These are phyloP conservation scores for Geranomyces michiganensis DNA, from an alignment of 192 early-diverging fungal species.

Conservation along the genomic window DNA sequence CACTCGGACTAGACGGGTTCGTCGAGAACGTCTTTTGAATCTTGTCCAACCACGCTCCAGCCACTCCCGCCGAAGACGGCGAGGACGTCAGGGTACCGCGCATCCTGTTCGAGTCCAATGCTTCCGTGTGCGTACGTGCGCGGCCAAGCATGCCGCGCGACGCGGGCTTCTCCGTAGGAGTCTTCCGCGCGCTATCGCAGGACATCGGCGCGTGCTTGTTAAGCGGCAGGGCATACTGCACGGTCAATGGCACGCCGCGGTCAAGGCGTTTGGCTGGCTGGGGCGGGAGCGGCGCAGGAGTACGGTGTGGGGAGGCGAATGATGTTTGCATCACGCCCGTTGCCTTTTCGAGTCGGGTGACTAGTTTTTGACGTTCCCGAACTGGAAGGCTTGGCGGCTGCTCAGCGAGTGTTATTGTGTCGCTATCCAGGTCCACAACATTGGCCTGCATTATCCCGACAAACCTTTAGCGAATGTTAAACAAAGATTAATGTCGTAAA, in stretches of 20 bases:
- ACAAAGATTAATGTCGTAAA: constrained; percentile 16
- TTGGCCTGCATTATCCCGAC: constrained; percentile 29
- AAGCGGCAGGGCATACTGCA: constrained; percentile 62
- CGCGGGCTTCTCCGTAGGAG: constrained; percentile 2
- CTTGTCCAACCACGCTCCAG: constrained; percentile 31
- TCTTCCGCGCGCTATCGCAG: constrained; percentile 14
- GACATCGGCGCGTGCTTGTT: constrained; percentile 48
- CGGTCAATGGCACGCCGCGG: constrained; percentile 60
- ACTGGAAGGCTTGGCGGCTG: constrained; percentile 55
- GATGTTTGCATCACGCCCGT: constrained; percentile 33
- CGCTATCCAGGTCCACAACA: constrained; percentile 73
- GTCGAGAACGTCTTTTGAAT: constrained; percentile 21
- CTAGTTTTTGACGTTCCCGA: constrained; percentile 67
- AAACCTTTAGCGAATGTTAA: neutral
- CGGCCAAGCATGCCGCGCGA: constrained; percentile 6
- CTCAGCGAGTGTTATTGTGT: constrained; percentile 54
- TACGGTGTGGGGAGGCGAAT: neutral
- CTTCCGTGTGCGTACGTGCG: constrained; percentile 9
- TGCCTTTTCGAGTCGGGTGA: constrained; percentile 61
- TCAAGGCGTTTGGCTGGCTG: constrained; percentile 29
- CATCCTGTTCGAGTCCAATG: neutral
- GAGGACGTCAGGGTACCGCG: neutral
- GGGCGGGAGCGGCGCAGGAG: neutral
- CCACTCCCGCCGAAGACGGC: neutral
- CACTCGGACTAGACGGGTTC: neutral